Percentiles rank a stretch among this genome's conserved stretches.
Conservation (phyloP, 208 protist species). For the Leishmania amazonensis region DNA sequence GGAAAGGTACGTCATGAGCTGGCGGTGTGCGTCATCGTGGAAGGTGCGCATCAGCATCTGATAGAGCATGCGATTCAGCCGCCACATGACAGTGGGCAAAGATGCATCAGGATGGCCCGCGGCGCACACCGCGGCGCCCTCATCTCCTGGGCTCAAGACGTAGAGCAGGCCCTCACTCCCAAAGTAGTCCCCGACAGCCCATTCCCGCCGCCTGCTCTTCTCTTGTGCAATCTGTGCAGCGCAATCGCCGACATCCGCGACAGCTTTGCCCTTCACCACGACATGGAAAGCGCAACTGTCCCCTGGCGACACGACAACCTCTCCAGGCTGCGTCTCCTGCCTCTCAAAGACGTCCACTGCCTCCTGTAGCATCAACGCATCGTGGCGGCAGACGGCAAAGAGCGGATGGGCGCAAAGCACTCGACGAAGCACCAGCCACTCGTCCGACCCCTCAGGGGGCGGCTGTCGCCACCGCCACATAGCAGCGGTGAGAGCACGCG, state of each 20-base stretch:
- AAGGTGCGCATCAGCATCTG: conserved; percentile 15
- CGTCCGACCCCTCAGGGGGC: neutral
- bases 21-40: conserved; percentile 1
- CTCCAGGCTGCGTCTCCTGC: conserved; percentile 3
- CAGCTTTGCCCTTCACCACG: conserved; percentile 15
- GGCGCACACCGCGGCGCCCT: neutral
- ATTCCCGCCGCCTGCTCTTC: neutral
- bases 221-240: neutral
- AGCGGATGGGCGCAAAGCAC: conserved; percentile 7
- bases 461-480: conserved; percentile 8
- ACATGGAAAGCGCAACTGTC: conserved; percentile 20
- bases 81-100: conserved; percentile 11
- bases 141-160: neutral
- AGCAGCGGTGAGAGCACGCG: neutral
- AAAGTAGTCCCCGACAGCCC: conserved; percentile 12
- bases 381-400: conserved; percentile 10
- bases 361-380: conserved; percentile 7
- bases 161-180: conserved; percentile 18
- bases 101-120: neutral
- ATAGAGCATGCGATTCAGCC: conserved; percentile 14
- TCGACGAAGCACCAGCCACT: conserved; percentile 1
- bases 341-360: conserved; percentile 14
- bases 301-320: neutral
- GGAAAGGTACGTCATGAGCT: neutral
- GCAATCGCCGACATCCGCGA: neutral